Conservation (phyloP, 495 filamentous ascomycete species). For the Tetracladium setigerum region DNA sequence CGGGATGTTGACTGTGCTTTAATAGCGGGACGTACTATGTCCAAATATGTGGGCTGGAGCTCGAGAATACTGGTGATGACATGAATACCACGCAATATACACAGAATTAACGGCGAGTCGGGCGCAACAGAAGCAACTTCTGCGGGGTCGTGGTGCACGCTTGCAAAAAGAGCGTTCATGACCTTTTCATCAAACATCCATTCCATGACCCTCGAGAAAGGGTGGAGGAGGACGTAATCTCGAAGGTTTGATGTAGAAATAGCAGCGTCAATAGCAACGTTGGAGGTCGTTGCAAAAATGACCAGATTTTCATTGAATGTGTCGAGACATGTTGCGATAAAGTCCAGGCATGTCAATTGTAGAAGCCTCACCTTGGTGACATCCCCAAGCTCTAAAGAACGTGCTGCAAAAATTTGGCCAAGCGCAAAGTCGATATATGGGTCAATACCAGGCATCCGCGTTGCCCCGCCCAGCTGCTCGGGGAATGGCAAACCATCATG, state of each 20-base stretch:
- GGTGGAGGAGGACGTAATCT: constrained; percentile 76
- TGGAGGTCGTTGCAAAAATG: constrained; percentile 67
- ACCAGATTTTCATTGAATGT: constrained; percentile 92
- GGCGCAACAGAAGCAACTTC: constrained; percentile 57
- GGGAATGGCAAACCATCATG: constrained; percentile 79
- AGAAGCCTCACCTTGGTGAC: constrained; percentile 58
- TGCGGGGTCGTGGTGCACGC: constrained; percentile 61
- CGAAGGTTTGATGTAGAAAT: constrained; percentile 63
- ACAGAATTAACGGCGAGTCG: constrained; percentile 68
- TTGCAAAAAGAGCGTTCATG: constrained; percentile 65
- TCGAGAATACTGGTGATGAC: constrained; percentile 74
- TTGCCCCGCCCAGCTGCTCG: constrained; percentile 70
- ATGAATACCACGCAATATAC: constrained; percentile 66
- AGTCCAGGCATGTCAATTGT: constrained; percentile 69
- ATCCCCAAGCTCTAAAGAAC: constrained; percentile 51
- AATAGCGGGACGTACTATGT: constrained; percentile 73
- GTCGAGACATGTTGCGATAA: constrained; percentile 63
- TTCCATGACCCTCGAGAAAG: constrained; percentile 88
- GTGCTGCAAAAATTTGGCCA: constrained; percentile 60
- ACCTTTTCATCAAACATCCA: constrained; percentile 96
- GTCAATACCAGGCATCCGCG: constrained; percentile 80
- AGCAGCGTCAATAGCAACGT: constrained; percentile 60
- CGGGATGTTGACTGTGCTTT: constrained; percentile 33
- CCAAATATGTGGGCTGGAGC: constrained; percentile 83
- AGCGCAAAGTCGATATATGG: constrained; percentile 86